phyloP scores from a whole-genome alignment of 495 filamentous ascomycete genomes.

The Podospora bellae-mahoneyi region DNA sequence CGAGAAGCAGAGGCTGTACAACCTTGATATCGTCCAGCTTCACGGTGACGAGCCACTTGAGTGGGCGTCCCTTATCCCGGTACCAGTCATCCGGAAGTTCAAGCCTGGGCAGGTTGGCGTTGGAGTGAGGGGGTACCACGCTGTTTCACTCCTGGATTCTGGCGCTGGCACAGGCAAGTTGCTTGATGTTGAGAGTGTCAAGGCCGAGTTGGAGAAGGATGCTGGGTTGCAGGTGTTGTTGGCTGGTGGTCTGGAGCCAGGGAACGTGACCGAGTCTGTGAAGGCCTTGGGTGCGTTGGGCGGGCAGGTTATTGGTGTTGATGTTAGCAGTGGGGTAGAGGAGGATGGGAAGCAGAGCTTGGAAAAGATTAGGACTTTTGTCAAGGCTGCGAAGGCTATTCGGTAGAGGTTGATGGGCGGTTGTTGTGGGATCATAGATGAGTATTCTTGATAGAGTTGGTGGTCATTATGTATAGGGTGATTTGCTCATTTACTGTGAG shows the following conservation, averaged over 20 bases:
- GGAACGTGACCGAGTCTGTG: conserved; percentile 67
- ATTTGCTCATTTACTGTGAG: no score
- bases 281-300: conserved; percentile 52
- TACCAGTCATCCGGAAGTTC: conserved; percentile 85
- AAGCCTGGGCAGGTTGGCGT: conserved; percentile 66
- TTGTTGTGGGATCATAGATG: no score
- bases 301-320: conserved; percentile 70
- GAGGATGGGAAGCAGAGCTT: conserved; percentile 74
- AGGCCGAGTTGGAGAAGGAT: conserved; percentile 58
- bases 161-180: conserved; percentile 76
- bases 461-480: no score
- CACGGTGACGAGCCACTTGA: conserved; percentile 90
- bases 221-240: conserved; percentile 61
- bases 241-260: conserved; percentile 75
- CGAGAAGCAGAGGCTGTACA: conserved; percentile 65
- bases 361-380: conserved; percentile 78
- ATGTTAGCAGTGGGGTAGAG: conserved; percentile 94
- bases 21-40: conserved; percentile 87
- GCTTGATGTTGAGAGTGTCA: conserved; percentile 64
- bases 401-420: conserved; percentile 20
- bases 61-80: conserved; percentile 81
- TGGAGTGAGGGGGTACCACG: conserved; percentile 73
- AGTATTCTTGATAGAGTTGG: no score
- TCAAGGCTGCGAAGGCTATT: conserved; percentile 64
- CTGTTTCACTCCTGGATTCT: conserved; percentile 78